Base-by-base conservation (phyloP, 2,329 filamentous ascomycete species). In the Hysterium pulicare region DNA sequence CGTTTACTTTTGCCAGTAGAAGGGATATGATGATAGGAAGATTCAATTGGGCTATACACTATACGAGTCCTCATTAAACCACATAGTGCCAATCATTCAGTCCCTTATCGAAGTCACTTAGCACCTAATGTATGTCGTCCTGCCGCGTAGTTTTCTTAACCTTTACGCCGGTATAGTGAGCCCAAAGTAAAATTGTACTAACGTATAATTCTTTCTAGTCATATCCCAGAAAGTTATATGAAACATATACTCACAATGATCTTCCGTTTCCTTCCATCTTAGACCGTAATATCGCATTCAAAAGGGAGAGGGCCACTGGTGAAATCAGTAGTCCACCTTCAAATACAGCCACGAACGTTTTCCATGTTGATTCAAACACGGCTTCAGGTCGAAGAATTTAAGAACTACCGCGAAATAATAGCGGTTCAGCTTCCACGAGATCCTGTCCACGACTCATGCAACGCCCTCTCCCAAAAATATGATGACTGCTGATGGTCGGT, bases 401-500 rank as follows among this genome's bases (percentile, higher is more conserved):
- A 28, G 24, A 28, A 28, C 13, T 28, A 7, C 24, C 24, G 13
- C 24, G 13, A 7, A 28, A 28, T 13, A 28, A 7, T 7, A 28
- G 24, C 13, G 43, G 16, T 24, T 47, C 47, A 20, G 44, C 41
- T 30, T 49, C 44, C 3, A 39, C 44, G 20, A 49, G 33, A 16
- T 49, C 44, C 59, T 79, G 75, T 3, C 79, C 79, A 2, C 80
- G 71, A 50, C 79, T 82, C 2, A 71, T 72, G 44, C 79, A 71
- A 19, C 78, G 75, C 23, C 79, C 79, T 64, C 72, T 81, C 17
- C 79, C 79, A 54, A 57, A 82, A 82, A 2, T 74, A 76, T 58
- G 79, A 73, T 74, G 81, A 22, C 72, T 72, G 51, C 79, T 77
- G 57, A 83, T 72, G 59, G 76, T 79, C 10, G 80, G 79, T 51